Evolutionary conservation across 2,329 filamentous ascomycete species (phyloP), one percentile per base, ranked within the genome.

Genomic region (Sclerotiophoma versabilis): DNA sequence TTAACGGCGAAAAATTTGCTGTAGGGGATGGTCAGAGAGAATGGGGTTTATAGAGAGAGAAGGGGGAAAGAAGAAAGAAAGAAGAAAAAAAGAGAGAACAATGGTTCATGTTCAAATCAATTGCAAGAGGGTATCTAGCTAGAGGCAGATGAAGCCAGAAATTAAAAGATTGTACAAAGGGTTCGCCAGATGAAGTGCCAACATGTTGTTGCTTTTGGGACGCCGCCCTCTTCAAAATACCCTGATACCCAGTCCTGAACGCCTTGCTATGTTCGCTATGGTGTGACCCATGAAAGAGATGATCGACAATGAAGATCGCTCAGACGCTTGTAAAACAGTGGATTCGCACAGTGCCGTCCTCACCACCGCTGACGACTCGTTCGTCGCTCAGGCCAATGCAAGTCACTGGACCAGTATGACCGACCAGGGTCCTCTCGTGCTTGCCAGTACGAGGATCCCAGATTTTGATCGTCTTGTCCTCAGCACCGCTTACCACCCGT

Each of bases 391-490:
- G 80, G 1, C 91, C 93, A 32, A 98, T 89, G 71, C 93, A 98
- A 3, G 93, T 98, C 3, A 98, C 92, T 0, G 95, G 93, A 0
- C 92, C 93, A 1, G 88, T 85, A 74, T 98, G 95, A 0, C 93
- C 93, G 2, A 91, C 92, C 70, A 96, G 93, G 3, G 93, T 98
- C 42, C 92, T 83, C 74, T 98, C 93, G 75, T 93, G 96, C 69
- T 90, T 92, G 23, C 95, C 95, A 1, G 90, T 93, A 52, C 92
- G 82, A 14, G 93, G 90, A 76, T 98, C 93, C 95, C 95, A 99
- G 26, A 91, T 87, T 79, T 98, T 98, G 66, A 96, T 90, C 86
- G 93, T 96, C 34, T 91, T 88, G 76, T 99, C 95, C 74, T 98
- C 92, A 10, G 91, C 90, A 0, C 93, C 93, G 15, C 89, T 92